Evolutionary conservation across 305 asterid genomes (phyloP), one percentile per base, ranked within the genome.

Genomic region (Fraxinus nigra): DNA sequence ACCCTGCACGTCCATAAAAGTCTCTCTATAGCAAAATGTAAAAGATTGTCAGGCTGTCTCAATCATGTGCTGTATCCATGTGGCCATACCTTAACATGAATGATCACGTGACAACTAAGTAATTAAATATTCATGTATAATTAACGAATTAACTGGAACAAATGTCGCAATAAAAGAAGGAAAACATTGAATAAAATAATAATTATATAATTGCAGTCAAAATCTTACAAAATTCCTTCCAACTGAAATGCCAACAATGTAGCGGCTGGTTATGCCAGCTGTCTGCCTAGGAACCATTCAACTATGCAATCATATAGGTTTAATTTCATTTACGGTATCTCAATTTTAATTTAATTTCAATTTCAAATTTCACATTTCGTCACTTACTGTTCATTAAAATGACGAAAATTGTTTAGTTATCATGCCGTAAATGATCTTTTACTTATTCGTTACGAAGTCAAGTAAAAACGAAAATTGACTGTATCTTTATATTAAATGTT

Each of bases 191-290:
- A 20, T 61, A 61, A 20, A 63, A 10, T 63, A 20, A 18, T 24
- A 63, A 63, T 5, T 24, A 76, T 40, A 76, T 76, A 40, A 24
- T 54, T 77, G 70, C 48, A 35, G 79, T 79, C 30, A 59, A 51
- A 59, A 7, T 1, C 33, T 22, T 74, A 24, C 73, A 85, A 56
- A 86, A 85, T 73, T 83, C 35, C 43, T 83, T 85, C 73, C 72
- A 86, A 86, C 89, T 85, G 84, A 86, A 86, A 80, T 87, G 95
- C 93, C 95, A 90, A 88, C 95, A 88, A 89, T 86, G 83, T 85
- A 85, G 85, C 90, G 93, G 95, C 95, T 88, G 91, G 87, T 87
- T 82, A 69, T 84, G 37, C 72, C 65, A 80, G 79, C 81, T 86
- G 90, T 86, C 78, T 40, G 80, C 79, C 83, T 20, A 46, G 16